phyloP scores from a whole-genome alignment of 768 basidiomycete species.

The Mycena galopus region DNA sequence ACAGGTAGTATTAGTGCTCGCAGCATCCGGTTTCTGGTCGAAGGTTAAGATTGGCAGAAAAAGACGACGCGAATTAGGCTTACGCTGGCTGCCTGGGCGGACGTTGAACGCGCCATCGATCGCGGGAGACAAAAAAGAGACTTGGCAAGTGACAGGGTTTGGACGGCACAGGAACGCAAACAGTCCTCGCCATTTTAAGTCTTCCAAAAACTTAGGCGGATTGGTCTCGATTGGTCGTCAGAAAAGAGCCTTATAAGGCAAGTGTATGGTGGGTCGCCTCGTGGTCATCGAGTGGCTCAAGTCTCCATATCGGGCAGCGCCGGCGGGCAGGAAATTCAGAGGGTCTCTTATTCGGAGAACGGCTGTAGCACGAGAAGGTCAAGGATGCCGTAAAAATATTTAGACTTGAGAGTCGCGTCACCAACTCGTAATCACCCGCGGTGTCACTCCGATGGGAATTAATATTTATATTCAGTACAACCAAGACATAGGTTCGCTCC shows the following conservation, averaged over 20 bases:
- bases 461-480: conserved; percentile 45
- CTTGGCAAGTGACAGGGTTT: neutral
- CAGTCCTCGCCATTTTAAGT: conserved; percentile 2
- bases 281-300: neutral
- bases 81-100: neutral
- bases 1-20: conserved; percentile 6
- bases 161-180: neutral
- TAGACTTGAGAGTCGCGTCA: neutral
- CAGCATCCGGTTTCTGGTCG: neutral
- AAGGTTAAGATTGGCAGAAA: neutral
- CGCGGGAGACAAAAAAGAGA: neutral
- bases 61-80: neutral
- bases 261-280: neutral
- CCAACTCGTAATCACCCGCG: conserved; percentile 1
- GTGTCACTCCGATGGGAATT: conserved; percentile 3
- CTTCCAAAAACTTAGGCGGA: conserved; percentile 28
- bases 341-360: neutral
- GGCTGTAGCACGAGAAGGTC: neutral
- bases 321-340: neutral
- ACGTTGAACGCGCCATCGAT: conserved; percentile 22
- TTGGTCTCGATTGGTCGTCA: conserved; percentile 18
- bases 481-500: conserved; percentile 65
- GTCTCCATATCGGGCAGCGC: neutral
- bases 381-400: conserved; percentile 12
- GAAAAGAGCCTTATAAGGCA: conserved; percentile 20